phyloP scores from a whole-genome alignment of 805 yeast species.

The Ogataea trehalophila region DNA sequence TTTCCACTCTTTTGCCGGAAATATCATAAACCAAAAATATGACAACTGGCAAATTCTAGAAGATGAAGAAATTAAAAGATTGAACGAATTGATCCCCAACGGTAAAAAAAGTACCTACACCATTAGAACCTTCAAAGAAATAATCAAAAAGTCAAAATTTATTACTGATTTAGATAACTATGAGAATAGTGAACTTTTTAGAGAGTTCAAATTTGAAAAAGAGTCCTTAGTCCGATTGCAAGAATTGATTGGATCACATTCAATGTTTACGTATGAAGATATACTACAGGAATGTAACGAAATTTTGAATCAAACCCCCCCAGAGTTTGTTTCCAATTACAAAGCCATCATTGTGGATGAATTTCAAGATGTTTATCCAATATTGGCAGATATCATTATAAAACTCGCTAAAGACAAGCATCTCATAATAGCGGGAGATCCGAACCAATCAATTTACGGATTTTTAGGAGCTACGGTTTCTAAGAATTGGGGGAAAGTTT shows the following conservation, averaged over 20 bases:
- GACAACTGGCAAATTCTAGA: constrained; percentile 41
- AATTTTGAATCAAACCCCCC: constrained; percentile 14
- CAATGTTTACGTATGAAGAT: constrained; percentile 24
- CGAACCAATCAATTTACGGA: constrained; percentile 63
- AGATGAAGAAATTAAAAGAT: constrained; percentile 31
- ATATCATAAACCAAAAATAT: constrained; percentile 37
- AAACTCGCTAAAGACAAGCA: constrained; percentile 40
- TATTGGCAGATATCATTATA: constrained; percentile 40
- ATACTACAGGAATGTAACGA: constrained; percentile 18
- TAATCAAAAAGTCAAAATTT: constrained; percentile 12
- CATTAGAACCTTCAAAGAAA: constrained; percentile 8
- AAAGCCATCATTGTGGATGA: constrained; percentile 61
- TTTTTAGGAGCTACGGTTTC: constrained; percentile 49
- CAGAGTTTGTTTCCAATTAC: constrained; percentile 19
- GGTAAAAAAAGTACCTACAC: constrained; percentile 3
- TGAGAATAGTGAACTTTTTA: constrained; percentile 5
- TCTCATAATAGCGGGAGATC: constrained; percentile 66
- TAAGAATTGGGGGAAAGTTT: constrained; percentile 20
- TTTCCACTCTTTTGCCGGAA: constrained; percentile 59
- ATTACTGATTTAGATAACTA: constrained; percentile 8
- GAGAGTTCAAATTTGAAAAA: constrained; percentile 5
- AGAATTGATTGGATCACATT: constrained; percentile 15
- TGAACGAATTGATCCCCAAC: constrained; percentile 9
- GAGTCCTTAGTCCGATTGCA: constrained; percentile 9
- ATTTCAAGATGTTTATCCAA: constrained; percentile 63